A percentile compares a stretch with the other conserved stretches of the same genome.
phyloP scores from a whole-genome alignment of 1,284 basidiomycete genomes.

The Pseudozyma thailandica region DNA sequence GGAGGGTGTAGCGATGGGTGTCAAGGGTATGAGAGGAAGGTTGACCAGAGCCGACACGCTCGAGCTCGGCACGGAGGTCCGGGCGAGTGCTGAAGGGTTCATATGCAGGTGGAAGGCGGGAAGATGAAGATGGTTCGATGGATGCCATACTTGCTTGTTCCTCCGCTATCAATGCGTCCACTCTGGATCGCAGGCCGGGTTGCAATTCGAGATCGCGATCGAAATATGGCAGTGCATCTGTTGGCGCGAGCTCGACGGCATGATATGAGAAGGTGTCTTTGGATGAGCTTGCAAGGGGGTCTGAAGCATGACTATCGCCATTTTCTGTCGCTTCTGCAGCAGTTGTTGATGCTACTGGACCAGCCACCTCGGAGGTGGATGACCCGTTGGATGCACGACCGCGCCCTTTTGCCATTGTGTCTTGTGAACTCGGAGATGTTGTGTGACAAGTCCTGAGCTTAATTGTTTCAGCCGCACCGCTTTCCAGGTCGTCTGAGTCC shows the following conservation, averaged over 20 bases:
- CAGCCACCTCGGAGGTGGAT: slow-evolving; percentile 15
- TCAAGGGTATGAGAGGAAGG: slow-evolving; percentile 77
- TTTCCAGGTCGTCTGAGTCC: too few species aligned
- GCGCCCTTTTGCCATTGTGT: slow-evolving; percentile 19
- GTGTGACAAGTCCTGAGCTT: too few species aligned
- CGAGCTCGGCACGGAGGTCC: slow-evolving; percentile 52
- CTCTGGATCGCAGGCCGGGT: slow-evolving; percentile 77
- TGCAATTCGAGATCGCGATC: slow-evolving; percentile 88
- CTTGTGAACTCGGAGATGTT: neutral
- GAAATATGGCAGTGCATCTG: slow-evolving; percentile 90
- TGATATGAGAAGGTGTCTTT: slow-evolving; percentile 25
- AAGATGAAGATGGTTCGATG: slow-evolving; percentile 71
- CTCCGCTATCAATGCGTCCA: slow-evolving; percentile 77
- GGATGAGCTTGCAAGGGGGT: neutral
- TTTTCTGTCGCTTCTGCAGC: neutral
- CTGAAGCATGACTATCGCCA: neutral
- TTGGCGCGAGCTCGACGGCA: slow-evolving; percentile 28
- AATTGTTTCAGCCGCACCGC: too few species aligned
- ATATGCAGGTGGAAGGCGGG: slow-evolving; percentile 78
- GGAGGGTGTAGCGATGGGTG: slow-evolving; percentile 80
- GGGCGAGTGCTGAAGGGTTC: slow-evolving; percentile 71
- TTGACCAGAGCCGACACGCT: slow-evolving; percentile 69
- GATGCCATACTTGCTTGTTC: slow-evolving; percentile 73
- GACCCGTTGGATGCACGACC: slow-evolving; percentile 28
- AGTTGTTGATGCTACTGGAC: slow-evolving; percentile 13